A percentile compares a stretch with the other conserved stretches of the same genome.
These are phyloP conservation scores for Hanseniaspora guilliermondii DNA, from an alignment of 805 yeast species.

Conservation along the genomic window DNA sequence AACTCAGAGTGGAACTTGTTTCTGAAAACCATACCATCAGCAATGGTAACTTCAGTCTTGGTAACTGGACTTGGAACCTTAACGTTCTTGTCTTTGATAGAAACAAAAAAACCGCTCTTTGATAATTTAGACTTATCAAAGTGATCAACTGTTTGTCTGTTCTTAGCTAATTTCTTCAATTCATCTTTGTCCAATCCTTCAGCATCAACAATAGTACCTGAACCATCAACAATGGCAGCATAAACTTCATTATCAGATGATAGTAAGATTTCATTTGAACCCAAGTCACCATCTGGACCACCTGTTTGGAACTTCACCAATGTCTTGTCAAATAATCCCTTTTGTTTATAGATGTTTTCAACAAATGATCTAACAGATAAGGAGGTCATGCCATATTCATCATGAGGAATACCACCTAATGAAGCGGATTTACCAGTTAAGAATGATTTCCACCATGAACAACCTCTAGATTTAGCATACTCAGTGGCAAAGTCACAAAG, in stretches of 20 bases:
- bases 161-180: conserved; percentile 62
- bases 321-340: conserved; percentile 43
- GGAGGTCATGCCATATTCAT: conserved; percentile 95
- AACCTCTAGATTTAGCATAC: conserved; percentile 84
- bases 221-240: conserved; percentile 85
- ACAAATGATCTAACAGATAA: conserved; percentile 87
- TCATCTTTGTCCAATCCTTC: conserved; percentile 74
- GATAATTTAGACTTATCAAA: conserved; percentile 60
- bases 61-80: conserved; percentile 56
- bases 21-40: conserved; percentile 81
- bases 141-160: conserved; percentile 59
- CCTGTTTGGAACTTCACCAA: conserved; percentile 88
- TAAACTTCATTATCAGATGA: conserved; percentile 67
- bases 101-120: conserved; percentile 62
- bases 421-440: conserved; percentile 89
- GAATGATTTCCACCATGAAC: conserved; percentile 97
- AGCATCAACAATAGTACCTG: conserved; percentile 90
- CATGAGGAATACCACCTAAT: conserved; percentile 96
- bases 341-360: conserved; percentile 71
- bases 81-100: conserved; percentile 74
- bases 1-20: conserved; percentile 70
- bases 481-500: conserved; percentile 94
- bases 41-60: conserved; percentile 34
- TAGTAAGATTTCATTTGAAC: conserved; percentile 84
- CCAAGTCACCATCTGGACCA: conserved; percentile 98